Conservation (phyloP, 305 asterid genomes). For the Withania somnifera region DNA sequence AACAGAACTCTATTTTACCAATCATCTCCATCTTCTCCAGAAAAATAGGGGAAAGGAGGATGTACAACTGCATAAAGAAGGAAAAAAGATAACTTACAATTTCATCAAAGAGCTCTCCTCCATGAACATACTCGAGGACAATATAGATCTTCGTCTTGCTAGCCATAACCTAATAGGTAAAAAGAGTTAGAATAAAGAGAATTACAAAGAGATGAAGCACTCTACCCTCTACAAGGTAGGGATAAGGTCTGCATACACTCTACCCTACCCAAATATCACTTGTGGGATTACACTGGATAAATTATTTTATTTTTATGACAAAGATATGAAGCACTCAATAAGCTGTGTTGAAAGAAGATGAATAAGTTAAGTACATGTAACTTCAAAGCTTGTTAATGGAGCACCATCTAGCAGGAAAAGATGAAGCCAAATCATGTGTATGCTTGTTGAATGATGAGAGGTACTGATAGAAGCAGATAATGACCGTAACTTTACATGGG, state of each 20-base stretch:
- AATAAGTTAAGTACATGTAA: background rate
- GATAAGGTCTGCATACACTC: too few species aligned
- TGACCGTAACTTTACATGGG: background rate
- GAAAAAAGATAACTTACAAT: conserved; percentile 34
- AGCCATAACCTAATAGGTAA: conserved; percentile 52
- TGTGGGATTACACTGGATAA: too few species aligned
- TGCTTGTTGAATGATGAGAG: background rate
- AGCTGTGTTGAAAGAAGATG: background rate
- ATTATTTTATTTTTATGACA: too few species aligned
- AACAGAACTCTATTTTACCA: background rate
- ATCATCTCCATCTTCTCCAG: background rate
- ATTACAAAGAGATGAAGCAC: background rate
- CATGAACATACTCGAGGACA: conserved; percentile 67
- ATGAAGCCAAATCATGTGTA: background rate
- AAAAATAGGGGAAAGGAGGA: background rate
- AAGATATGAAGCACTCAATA: conserved; percentile 1
- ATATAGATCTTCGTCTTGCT: conserved; percentile 77
- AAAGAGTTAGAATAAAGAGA: background rate
- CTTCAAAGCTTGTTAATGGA: background rate
- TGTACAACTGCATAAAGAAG: background rate
- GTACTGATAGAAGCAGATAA: background rate
- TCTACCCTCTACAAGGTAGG: too few species aligned
- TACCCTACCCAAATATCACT: too few species aligned
- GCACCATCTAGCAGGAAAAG: background rate
- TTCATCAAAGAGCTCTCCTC: conserved; percentile 84